phyloP scores from a whole-genome alignment of 2,329 filamentous ascomycete species.

The Fusarium multiceps region DNA sequence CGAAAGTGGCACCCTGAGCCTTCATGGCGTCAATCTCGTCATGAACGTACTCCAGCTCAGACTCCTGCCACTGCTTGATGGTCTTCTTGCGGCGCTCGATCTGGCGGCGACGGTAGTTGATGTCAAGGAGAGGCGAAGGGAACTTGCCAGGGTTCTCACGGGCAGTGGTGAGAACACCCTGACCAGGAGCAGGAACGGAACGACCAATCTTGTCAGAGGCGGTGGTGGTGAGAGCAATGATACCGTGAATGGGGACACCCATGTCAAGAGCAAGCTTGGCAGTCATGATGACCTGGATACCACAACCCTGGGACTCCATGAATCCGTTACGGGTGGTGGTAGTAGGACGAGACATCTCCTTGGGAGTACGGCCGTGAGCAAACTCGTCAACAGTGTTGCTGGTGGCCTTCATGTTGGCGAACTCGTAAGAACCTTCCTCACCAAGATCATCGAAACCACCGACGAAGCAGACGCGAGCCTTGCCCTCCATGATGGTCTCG shows the following conservation, averaged over 20 bases:
- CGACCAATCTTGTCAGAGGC: slow-evolving; percentile 99
- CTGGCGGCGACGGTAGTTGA: slow-evolving; percentile 96
- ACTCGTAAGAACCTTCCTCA: slow-evolving; percentile 98
- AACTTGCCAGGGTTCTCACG: slow-evolving; percentile 92
- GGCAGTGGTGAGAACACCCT: slow-evolving; percentile 95
- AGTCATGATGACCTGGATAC: slow-evolving; percentile 99
- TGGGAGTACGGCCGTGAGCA: slow-evolving; percentile 91
- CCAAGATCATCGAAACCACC: slow-evolving; percentile 99
- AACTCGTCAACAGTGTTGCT: slow-evolving; percentile 98
- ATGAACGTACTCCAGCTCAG: slow-evolving; percentile 90
- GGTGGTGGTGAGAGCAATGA: slow-evolving; percentile 91
- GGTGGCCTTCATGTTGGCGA: slow-evolving; percentile 99
- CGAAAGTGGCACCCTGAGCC: slow-evolving; percentile 76
- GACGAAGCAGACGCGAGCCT: slow-evolving; percentile 96
- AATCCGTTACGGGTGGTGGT: slow-evolving; percentile 98
- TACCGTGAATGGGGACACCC: slow-evolving; percentile 97
- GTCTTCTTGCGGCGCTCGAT: slow-evolving; percentile 93
- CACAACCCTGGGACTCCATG: slow-evolving; percentile 99
- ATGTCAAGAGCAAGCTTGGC: slow-evolving; percentile 95
- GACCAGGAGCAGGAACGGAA: slow-evolving; percentile 93
- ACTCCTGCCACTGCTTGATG: slow-evolving; percentile 97
- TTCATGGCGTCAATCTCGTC: slow-evolving; percentile 95
- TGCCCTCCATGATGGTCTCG: slow-evolving; percentile 98
- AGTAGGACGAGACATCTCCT: slow-evolving; percentile 97
- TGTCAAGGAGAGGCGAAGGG: slow-evolving; percentile 94